Evolutionary conservation across 495 filamentous ascomycete genomes (phyloP).

Genomic region (Cudoniella acicularis): DNA sequence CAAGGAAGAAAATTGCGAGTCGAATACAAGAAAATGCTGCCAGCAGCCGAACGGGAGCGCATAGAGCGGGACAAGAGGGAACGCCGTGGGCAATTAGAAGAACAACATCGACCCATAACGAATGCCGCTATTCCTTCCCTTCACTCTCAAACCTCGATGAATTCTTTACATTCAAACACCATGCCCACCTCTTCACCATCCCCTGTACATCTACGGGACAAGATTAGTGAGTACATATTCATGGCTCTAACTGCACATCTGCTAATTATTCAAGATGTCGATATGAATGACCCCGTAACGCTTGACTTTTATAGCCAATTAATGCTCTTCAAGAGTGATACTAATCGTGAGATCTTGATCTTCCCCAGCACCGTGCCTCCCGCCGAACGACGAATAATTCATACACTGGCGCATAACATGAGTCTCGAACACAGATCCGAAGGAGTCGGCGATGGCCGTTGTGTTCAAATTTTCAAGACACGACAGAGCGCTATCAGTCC

Average conservation of each 20-base stretch:
- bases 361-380: constrained; percentile 80
- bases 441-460: constrained; percentile 78
- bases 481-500: constrained; percentile 62
- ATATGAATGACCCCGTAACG: constrained; percentile 87
- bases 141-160: constrained; percentile 80
- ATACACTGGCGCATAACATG: constrained; percentile 95
- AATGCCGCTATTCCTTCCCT: constrained; percentile 48
- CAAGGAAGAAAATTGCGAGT: constrained; percentile 91
- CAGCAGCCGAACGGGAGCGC: constrained; percentile 85
- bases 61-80: constrained; percentile 98
- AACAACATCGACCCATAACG: constrained; percentile 81
- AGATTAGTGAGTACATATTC: constrained; percentile 12
- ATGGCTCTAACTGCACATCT: not conserved
- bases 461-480: constrained; percentile 79
- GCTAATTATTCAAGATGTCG: constrained; percentile 58
- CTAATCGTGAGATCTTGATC: constrained; percentile 69
- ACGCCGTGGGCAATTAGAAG: constrained; percentile 91
- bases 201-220: constrained; percentile 35
- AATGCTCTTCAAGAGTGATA: constrained; percentile 80
- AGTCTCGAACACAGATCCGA: constrained; percentile 83
- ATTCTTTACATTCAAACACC: constrained; percentile 66
- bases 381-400: constrained; percentile 79
- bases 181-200: constrained; percentile 72
- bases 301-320: constrained; percentile 86
- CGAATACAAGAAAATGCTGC: constrained; percentile 99